A percentile compares a stretch with the other conserved stretches of the same genome.
phyloP scores from a whole-genome alignment of 2,329 filamentous ascomycete species.

The Cordyceps fumosorosea region DNA sequence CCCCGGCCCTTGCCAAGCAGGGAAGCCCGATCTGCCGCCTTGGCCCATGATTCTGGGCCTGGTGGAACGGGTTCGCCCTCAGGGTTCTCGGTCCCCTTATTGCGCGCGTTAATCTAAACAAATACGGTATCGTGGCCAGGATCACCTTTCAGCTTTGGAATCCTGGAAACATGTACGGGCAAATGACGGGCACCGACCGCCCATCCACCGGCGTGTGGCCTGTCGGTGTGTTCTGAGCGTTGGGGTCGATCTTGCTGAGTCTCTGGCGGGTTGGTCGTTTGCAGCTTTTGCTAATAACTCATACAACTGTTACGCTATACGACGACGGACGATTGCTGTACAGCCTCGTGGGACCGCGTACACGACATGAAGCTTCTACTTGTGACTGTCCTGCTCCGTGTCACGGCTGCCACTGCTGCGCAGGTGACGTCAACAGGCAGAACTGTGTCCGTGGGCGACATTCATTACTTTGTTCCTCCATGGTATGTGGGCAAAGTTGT shows the following conservation, averaged over 20 bases:
- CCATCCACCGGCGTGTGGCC: background rate
- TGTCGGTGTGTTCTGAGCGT: background rate
- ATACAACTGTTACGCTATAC: background rate
- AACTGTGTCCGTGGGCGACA: slow-evolving; percentile 9
- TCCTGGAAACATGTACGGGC: background rate
- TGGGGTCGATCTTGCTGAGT: too few species aligned
- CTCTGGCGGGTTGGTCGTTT: too few species aligned
- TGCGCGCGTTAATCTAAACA: background rate
- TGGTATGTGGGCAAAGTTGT: slow-evolving; percentile 6
- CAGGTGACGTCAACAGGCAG: slow-evolving; percentile 9
- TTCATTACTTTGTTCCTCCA: slow-evolving; percentile 16
- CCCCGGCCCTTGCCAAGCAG: background rate
- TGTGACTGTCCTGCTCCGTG: background rate
- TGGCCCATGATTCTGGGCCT: background rate
- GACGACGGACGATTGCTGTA: background rate
- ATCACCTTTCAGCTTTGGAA: background rate
- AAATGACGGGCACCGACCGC: too few species aligned
- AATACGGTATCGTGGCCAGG: background rate
- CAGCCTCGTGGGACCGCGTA: too few species aligned
- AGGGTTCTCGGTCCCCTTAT: background rate
- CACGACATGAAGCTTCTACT: background rate
- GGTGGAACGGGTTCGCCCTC: background rate
- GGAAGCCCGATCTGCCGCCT: background rate
- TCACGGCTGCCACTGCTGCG: background rate
- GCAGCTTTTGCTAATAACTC: too few species aligned